phyloP scores from a whole-genome alignment of 805 yeast genomes.

The Sungouiella thailandica region DNA sequence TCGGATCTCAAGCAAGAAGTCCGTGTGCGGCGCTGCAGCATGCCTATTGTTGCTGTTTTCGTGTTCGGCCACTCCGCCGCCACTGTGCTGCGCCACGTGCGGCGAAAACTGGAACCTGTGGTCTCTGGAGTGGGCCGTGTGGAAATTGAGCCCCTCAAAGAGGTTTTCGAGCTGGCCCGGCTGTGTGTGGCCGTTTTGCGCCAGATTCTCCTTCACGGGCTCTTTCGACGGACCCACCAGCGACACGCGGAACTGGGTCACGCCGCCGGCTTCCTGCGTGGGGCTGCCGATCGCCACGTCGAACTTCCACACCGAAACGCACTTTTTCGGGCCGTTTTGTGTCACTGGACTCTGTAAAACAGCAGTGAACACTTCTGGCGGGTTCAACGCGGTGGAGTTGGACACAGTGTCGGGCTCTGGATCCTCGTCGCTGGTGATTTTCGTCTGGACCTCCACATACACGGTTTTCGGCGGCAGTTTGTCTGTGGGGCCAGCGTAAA shows the following conservation, averaged over 20 bases:
- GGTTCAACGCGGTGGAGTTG: not conserved
- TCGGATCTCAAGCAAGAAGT: conserved; percentile 18
- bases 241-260: not conserved
- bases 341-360: not conserved
- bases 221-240: not conserved
- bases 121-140: not conserved
- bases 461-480: not conserved
- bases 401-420: not conserved
- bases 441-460: not conserved
- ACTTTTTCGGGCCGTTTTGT: not conserved
- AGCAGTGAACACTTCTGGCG: not conserved
- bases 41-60: no score
- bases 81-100: no score
- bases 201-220: not conserved
- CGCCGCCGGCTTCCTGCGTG: not conserved
- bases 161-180: conserved; percentile 3
- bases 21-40: not conserved
- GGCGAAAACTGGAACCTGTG: not conserved
- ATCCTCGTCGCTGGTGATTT: not conserved
- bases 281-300: conserved; percentile 13
- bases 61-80: no score
- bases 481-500: conserved; percentile 10
- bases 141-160: conserved; percentile 7
- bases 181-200: not conserved
- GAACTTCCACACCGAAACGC: conserved; percentile 24